phyloP scores from a whole-genome alignment of 495 filamentous ascomycete species.

The Sabuloglossum arenarium region DNA sequence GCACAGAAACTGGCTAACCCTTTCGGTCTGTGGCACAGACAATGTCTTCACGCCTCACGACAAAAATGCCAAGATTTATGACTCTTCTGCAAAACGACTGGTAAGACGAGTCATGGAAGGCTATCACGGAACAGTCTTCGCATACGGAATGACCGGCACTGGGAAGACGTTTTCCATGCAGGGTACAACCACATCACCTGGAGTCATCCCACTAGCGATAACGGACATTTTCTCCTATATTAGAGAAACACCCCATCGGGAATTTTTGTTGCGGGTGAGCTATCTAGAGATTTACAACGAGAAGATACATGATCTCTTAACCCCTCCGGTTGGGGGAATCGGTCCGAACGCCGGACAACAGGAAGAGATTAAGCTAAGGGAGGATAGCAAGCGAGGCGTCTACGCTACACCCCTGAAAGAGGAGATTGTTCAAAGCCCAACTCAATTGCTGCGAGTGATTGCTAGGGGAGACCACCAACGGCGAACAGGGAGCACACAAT shows the following conservation, averaged over 20 bases:
- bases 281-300: conserved; percentile 99
- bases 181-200: conserved; percentile 87
- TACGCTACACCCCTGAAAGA: conserved; percentile 94
- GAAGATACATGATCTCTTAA: conserved; percentile 84
- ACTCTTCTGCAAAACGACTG: conserved; percentile 77
- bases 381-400: conserved; percentile 88
- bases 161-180: conserved; percentile 99
- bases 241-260: conserved; percentile 80
- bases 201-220: conserved; percentile 91
- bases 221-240: conserved; percentile 99
- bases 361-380: conserved; percentile 90
- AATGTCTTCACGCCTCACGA: conserved; percentile 89
- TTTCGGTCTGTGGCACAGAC: conserved; percentile 28
- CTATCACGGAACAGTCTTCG: conserved; percentile 95
- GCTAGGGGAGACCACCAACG: conserved; percentile 82
- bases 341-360: conserved; percentile 19
- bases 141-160: conserved; percentile 97
- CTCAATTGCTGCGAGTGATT: conserved; percentile 85
- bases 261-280: conserved; percentile 90
- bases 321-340: conserved; percentile 32
- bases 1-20: background rate
- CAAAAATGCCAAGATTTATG: conserved; percentile 85
- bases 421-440: conserved; percentile 95
- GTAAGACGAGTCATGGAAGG: conserved; percentile 97
- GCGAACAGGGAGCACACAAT: conserved; percentile 81